phyloP scores from a whole-genome alignment of 768 basidiomycete species.

The Sistotremastrum suecicum region DNA sequence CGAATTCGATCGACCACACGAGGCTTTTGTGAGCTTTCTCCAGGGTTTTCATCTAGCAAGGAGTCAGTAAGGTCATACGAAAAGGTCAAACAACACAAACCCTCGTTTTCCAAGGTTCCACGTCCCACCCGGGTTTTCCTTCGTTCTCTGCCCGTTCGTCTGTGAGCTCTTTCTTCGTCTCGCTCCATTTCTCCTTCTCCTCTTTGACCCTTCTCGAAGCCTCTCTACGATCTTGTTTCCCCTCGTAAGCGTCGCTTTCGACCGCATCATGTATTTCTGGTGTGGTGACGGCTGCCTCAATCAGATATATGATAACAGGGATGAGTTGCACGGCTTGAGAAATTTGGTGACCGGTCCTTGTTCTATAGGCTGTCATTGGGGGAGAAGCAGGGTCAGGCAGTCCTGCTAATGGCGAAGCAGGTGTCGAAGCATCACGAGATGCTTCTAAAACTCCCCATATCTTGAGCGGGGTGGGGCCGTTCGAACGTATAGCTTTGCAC shows the following conservation, averaged over 20 bases:
- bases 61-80: neutral
- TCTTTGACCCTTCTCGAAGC: slow-evolving; percentile 37
- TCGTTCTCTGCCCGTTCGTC: slow-evolving; percentile 17
- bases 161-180: slow-evolving; percentile 22
- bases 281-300: slow-evolving; percentile 34
- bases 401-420: slow-evolving; percentile 12
- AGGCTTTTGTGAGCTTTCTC: slow-evolving; percentile 2
- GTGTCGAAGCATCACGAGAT: slow-evolving; percentile 26
- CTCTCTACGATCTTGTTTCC: slow-evolving; percentile 37
- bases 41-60: neutral
- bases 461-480: slow-evolving; percentile 43
- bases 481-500: neutral
- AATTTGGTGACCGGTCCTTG: slow-evolving; percentile 16
- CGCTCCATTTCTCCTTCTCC: slow-evolving; percentile 42
- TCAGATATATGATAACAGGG: slow-evolving; percentile 47
- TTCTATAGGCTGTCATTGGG: slow-evolving; percentile 20
- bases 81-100: neutral
- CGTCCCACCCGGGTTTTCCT: slow-evolving; percentile 7
- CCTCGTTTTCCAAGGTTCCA: slow-evolving; percentile 4
- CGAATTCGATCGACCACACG: neutral
- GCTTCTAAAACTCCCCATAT: slow-evolving; percentile 43
- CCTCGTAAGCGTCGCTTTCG: slow-evolving; percentile 40
- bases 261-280: slow-evolving; percentile 41
- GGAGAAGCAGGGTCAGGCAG: slow-evolving; percentile 52
- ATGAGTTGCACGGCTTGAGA: slow-evolving; percentile 45